Evolutionary conservation across 306 rosid genomes (phyloP).

Genomic region (Malus fusca): DNA sequence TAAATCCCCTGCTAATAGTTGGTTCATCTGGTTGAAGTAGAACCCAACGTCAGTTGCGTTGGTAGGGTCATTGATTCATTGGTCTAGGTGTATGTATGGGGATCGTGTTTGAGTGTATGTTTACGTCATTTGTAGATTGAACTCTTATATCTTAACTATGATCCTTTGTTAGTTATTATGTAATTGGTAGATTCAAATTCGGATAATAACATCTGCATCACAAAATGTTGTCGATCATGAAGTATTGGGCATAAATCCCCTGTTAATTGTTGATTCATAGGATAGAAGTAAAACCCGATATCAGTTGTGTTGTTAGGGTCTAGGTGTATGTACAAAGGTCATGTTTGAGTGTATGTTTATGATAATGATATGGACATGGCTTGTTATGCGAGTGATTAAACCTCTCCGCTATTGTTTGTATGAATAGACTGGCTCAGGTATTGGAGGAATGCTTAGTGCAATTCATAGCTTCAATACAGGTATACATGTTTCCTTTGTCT

Average conservation of each 20-base stretch:
- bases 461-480: slow-evolving; percentile 73
- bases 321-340: not conserved
- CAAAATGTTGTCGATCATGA: not conserved
- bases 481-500: slow-evolving; percentile 11
- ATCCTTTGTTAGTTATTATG: not conserved
- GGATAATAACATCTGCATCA: not conserved
- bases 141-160: not conserved
- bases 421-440: slow-evolving; percentile 74
- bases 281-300: not conserved
- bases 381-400: not conserved
- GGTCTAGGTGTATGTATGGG: not conserved
- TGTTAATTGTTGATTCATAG: not conserved
- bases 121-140: not conserved
- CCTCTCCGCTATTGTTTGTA: slow-evolving; percentile 3
- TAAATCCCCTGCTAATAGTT: not conserved
- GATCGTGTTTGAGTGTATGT: not conserved
- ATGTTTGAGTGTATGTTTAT: not conserved
- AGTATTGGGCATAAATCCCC: not conserved
- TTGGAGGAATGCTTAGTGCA: slow-evolving; percentile 77
- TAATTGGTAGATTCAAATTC: not conserved
- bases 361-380: not conserved
- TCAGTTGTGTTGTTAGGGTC: not conserved
- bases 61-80: not conserved
- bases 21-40: not conserved
- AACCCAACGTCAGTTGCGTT: not conserved